These are phyloP conservation scores for Tritrichomonas foetus DNA, from an alignment of 208 protist species.

Conservation along the genomic window DNA sequence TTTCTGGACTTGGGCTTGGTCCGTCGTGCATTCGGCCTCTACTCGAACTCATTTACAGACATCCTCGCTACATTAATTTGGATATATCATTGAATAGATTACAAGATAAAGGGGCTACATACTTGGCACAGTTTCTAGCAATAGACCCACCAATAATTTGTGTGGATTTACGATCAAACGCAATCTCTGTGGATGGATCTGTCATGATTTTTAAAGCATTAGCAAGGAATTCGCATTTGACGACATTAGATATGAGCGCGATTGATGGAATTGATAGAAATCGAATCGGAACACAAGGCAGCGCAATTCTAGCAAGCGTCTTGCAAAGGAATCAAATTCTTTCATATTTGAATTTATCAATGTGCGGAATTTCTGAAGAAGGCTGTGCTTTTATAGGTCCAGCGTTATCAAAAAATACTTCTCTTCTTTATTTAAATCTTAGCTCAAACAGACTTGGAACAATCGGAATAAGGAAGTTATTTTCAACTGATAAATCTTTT, in stretches of 20 bases:
- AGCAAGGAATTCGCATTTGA: background rate
- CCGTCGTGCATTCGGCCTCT: background rate
- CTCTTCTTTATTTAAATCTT: background rate
- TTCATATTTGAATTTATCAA: background rate
- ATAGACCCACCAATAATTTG: background rate
- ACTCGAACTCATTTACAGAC: background rate
- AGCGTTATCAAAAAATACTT: background rate
- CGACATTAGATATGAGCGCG: background rate
- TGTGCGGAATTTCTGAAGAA: constrained; percentile 5
- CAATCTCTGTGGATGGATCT: background rate
- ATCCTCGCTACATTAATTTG: background rate
- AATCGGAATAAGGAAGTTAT: background rate
- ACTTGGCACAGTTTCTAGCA: background rate
- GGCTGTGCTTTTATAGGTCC: background rate
- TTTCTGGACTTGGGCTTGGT: background rate
- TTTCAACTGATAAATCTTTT: background rate
- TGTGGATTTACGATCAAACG: background rate
- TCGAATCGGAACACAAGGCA: background rate
- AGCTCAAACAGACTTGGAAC: background rate
- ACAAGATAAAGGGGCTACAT: background rate
- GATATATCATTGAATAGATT: background rate
- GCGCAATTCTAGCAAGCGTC: background rate
- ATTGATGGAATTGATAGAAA: constrained; percentile 24
- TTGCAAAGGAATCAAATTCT: background rate
- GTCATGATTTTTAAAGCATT: background rate